A percentile compares a stretch with the other conserved stretches of the same genome.
phyloP scores from a whole-genome alignment of 768 basidiomycete species.

The Phanerochaete sordida region DNA sequence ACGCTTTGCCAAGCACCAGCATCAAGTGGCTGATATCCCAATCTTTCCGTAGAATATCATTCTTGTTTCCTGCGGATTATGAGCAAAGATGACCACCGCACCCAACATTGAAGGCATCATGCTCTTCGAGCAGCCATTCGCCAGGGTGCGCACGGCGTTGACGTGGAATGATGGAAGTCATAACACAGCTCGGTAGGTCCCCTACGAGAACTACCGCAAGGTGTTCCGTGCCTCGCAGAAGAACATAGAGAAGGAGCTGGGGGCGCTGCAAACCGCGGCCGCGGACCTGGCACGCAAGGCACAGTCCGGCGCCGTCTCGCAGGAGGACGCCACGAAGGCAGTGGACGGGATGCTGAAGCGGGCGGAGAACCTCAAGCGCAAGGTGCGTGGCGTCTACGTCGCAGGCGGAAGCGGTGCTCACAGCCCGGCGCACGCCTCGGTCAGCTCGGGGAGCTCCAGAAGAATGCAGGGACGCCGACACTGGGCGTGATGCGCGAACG shows the following conservation, averaged over 20 bases:
- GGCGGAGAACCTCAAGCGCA: conserved; percentile 81
- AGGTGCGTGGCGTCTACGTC: conserved; percentile 47
- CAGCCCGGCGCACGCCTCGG: not conserved
- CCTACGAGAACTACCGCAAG: conserved; percentile 86
- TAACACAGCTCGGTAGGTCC: conserved; percentile 50
- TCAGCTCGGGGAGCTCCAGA: conserved; percentile 50
- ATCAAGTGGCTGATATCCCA: too few relatives aligned
- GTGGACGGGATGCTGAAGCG: conserved; percentile 76
- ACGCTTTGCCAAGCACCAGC: too few relatives aligned
- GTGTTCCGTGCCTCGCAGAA: conserved; percentile 82
- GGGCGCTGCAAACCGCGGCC: conserved; percentile 50
- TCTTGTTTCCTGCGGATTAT: not conserved
- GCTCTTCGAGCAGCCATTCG: conserved; percentile 84
- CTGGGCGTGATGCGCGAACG: conserved; percentile 74
- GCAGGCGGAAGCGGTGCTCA: not conserved
- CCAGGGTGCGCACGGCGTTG: conserved; percentile 44
- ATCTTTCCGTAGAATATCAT: too few relatives aligned
- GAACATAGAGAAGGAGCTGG: conserved; percentile 77
- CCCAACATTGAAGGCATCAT: conserved; percentile 73
- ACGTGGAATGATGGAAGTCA: not conserved
- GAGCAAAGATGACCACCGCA: conserved; percentile 24
- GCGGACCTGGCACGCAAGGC: conserved; percentile 56
- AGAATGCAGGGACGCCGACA: conserved; percentile 47
- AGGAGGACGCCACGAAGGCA: conserved; percentile 52
- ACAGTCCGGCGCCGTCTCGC: conserved; percentile 32